phyloP scores from a whole-genome alignment of 106 monocot species.

The Iris macrosiphon region DNA sequence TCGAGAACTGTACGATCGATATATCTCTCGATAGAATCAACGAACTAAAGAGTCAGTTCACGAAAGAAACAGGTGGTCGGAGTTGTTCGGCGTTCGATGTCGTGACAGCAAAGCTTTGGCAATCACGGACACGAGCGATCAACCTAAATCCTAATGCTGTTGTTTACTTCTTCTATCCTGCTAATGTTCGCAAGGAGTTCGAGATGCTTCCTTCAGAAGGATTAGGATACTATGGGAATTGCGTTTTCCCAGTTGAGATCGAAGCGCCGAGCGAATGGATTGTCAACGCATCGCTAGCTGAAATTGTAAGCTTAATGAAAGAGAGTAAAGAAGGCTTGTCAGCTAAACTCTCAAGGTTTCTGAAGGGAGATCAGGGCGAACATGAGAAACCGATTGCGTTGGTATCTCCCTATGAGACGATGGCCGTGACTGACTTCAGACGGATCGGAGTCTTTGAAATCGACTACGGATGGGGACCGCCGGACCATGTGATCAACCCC shows the following conservation, averaged over 20 bases:
- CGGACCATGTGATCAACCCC: constrained; percentile 27
- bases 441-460: constrained; percentile 35
- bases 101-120: constrained; percentile 15
- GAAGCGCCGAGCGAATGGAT: constrained; percentile 9
- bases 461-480: constrained; percentile 47
- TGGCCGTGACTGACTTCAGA: constrained; percentile 47
- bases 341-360: too few relatives aligned
- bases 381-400: constrained; percentile 29
- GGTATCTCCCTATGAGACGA: constrained; percentile 10
- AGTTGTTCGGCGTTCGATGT: constrained; percentile 10
- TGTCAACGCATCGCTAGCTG: constrained; percentile 7
- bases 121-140: neutral
- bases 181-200: neutral
- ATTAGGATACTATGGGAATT: constrained; percentile 47
- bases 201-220: neutral
- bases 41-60: neutral
- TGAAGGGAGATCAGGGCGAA: too few relatives aligned
- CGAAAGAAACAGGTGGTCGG: neutral
- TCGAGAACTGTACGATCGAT: neutral
- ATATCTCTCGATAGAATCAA: neutral
- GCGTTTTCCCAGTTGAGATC: constrained; percentile 28
- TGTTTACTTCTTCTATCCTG: neutral
- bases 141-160: neutral
- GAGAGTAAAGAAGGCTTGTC: constrained; percentile 33
- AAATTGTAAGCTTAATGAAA: constrained; percentile 30